Base-by-base conservation (phyloP, 805 yeast species). In the Candida anglica region DNA sequence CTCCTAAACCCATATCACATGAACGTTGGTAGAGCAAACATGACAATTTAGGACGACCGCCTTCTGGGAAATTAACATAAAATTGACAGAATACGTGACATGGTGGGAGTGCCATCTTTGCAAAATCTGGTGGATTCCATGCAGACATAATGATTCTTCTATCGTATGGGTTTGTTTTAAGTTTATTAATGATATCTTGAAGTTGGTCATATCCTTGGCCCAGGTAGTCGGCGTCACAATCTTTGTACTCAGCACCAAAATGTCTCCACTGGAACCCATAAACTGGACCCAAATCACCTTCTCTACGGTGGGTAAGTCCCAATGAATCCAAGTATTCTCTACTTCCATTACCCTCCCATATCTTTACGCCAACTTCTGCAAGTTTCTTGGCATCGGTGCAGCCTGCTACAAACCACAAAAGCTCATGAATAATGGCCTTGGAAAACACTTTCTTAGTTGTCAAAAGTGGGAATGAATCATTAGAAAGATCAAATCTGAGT, bases 1-100 rank as follows among this genome's bases (percentile, higher is more conserved):
- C 98, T 10, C 99, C 99, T n/a, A 93, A 73, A 0, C 99, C 99
- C 96, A 93, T 89, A 54, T 93, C 99, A 60, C 98, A 91, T n/a
- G 96, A 85, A 50, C 99, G 77, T 64, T 93, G 99, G 60, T 93
- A 93, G 66, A 93, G 67, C 38, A 83, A 75, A 57, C 98, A 93
- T 9, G 93, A 84, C 36, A 93, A 71, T 49, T 72, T 78, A 15
- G 94, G 94, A 47, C 62, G 77, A 3, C 53, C 38, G 18, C 65
- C 66, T 32, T 61, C 54, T n/a, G 95, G 91, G 64, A 84, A 85
- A 48, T 75, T 84, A 25, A 93, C 98, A 56, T 85, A 93, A 53
- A 93, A 93, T 60, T 93, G 99, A 36, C 95, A 81, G 53, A 93
- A 86, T 16, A 93, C 94, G 59, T 93, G 99, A 53, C 99, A 93